A percentile compares a stretch with the other conserved stretches of the same genome.
Conservation (phyloP, 139 green algal genomes). For the Coelastrella sp. region DNA sequence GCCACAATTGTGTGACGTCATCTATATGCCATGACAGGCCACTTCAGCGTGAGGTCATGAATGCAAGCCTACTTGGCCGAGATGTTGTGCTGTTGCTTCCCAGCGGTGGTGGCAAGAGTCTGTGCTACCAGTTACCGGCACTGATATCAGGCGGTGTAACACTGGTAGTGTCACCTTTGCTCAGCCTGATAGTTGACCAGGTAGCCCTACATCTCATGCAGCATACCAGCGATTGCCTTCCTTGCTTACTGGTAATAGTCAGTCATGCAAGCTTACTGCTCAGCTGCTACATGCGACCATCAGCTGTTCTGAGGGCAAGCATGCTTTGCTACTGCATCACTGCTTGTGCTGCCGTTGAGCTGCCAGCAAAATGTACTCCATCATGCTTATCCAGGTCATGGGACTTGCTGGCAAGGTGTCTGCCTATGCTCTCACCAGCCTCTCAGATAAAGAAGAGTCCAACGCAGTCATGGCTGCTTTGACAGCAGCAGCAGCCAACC, state of each 20-base stretch:
- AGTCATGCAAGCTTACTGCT: too few species aligned
- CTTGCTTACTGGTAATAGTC: too few species aligned
- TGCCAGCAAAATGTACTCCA: too few species aligned
- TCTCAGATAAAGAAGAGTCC: slow-evolving; percentile 71
- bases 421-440: slow-evolving; percentile 65
- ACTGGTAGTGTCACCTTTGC: slow-evolving; percentile 77
- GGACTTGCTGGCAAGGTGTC: background rate
- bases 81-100: slow-evolving; percentile 85
- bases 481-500: slow-evolving; percentile 32
- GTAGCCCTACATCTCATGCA: slow-evolving; percentile 7
- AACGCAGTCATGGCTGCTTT: slow-evolving; percentile 6
- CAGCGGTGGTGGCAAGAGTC: slow-evolving; percentile 54
- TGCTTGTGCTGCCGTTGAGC: background rate
- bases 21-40: slow-evolving; percentile 53
- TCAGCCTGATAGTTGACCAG: slow-evolving; percentile 83
- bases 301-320: too few species aligned
- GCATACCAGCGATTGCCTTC: too few species aligned
- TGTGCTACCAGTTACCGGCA: slow-evolving; percentile 88
- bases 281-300: too few species aligned
- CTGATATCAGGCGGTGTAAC: slow-evolving; percentile 64
- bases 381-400: too few species aligned
- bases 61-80: slow-evolving; percentile 72
- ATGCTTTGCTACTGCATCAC: too few species aligned
- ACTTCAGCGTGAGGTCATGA: slow-evolving; percentile 81
- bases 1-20: too few species aligned